Evolutionary conservation across 345 rosid species (phyloP), one percentile per base, ranked within the genome.

Genomic region (Eucalyptus paniculata): DNA sequence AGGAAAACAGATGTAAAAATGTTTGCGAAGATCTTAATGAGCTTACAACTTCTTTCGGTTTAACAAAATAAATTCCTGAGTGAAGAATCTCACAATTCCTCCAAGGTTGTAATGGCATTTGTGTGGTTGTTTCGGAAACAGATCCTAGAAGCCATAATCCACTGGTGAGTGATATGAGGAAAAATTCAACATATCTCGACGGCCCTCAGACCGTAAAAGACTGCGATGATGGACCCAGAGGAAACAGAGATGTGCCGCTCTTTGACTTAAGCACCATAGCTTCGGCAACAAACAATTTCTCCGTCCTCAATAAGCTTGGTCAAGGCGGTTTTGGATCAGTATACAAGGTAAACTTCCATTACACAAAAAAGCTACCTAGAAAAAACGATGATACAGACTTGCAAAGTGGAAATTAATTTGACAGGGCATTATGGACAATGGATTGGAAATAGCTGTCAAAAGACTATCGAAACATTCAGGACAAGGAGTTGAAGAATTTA

Each of bases 401-500:
- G 51, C 47, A 37, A 13, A 30, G 47, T 17, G 42, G 9, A 18
- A 24, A 45, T 8, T 7, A 58, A 26, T 88, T 45, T 45, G 24
- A 21, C 87, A 93, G 94, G 95, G 94, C 49, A 21, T 34, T 34
- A 86, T 94, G 42, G 19, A n/a, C 12, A 37, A 86, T 89, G 92
- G 92, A 77, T 50, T 7, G 49, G 90, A 92, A 53, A 90, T 94
- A 80, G 94, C 93, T 3, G 91, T 92, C 13, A 94, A 94, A 88
- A 93, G 93, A 86, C 69, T 92, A 17, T 90, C 94, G 3, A 62
- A 90, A n/a, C 30, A 26, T 51, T 93, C 94, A 1, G 91, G 92
- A 50, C 90, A 93, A 92, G 94, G 94, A 53, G 80, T 87, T 2
- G 82, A 69, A 54, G 93, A 94, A 89, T 93, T 94, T 88, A 90